Conservation (phyloP, 345 rosid species). For the Cochlearia excelsa region DNA sequence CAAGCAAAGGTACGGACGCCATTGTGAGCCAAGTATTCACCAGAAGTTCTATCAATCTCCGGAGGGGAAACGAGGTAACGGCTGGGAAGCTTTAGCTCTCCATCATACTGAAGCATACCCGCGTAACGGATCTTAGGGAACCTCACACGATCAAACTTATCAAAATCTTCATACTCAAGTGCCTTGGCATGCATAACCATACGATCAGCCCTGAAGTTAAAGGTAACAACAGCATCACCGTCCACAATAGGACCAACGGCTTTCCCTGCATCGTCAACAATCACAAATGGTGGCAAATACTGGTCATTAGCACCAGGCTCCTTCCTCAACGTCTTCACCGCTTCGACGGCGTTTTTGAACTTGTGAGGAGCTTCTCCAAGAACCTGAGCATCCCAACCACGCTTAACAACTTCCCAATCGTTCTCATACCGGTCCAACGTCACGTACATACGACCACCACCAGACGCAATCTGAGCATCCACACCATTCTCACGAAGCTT, state of each 20-base stretch:
- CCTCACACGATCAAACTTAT: constrained; percentile 89
- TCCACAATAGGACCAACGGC: constrained; percentile 86
- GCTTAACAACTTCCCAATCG: constrained; percentile 88
- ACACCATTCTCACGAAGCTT: constrained; percentile 63
- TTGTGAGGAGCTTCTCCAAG: constrained; percentile 96
- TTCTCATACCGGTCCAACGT: constrained; percentile 99
- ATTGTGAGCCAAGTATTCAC: constrained; percentile 83
- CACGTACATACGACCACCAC: constrained; percentile 98
- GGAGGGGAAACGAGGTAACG: constrained; percentile 95
- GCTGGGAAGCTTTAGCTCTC: constrained; percentile 84
- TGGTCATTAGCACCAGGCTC: constrained; percentile 74
- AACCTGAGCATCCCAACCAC: constrained; percentile 99
- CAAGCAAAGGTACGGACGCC: constrained; percentile 88
- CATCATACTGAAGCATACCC: constrained; percentile 99
- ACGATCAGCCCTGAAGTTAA: constrained; percentile 95
- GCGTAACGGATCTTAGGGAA: constrained; percentile 83
- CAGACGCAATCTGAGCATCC: constrained; percentile 92
- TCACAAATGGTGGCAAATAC: constrained; percentile 88
- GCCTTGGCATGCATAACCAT: constrained; percentile 96
- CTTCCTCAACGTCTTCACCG: constrained; percentile 75
- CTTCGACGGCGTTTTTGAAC: constrained; percentile 77
- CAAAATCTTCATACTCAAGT: constrained; percentile 83
- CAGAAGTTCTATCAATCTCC: constrained; percentile 92
- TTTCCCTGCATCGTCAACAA: constrained; percentile 68
- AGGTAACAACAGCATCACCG: constrained; percentile 94